These are phyloP conservation scores for Salvia rosmarinus DNA, from an alignment of 257 asterid species.

Conservation along the genomic window DNA sequence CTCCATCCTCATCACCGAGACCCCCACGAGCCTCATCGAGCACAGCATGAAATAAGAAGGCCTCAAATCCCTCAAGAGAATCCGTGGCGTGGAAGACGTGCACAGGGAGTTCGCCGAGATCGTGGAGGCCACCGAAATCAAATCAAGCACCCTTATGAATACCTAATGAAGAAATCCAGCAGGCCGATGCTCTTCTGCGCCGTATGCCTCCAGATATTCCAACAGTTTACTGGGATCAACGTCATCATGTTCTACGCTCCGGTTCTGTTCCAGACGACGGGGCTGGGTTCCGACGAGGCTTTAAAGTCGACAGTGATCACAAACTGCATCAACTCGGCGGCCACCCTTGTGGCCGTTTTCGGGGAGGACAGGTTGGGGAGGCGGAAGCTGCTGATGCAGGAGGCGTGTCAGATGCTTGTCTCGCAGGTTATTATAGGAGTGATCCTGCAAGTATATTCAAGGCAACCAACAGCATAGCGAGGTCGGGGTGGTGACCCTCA, in stretches of 20 bases:
- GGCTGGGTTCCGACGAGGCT: conserved; percentile 48
- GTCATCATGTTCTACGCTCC: conserved; percentile 64
- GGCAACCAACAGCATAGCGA: conserved; percentile 29
- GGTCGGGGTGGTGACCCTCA: conserved; percentile 1
- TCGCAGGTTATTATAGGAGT: conserved; percentile 42
- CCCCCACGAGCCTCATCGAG: conserved; percentile 63
- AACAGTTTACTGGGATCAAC: conserved; percentile 63
- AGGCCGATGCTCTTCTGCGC: conserved; percentile 34
- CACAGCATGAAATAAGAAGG: conserved; percentile 43
- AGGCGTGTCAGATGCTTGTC: conserved; percentile 50
- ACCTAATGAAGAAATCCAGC: conserved; percentile 41
- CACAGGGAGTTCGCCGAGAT: conserved; percentile 47
- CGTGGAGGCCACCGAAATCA: conserved; percentile 33
- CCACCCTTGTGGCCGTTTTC: conserved; percentile 48
- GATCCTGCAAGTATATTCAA: conserved; percentile 26
- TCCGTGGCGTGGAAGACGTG: conserved; percentile 48
- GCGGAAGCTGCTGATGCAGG: conserved; percentile 44
- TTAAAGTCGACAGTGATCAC: conserved; percentile 56
- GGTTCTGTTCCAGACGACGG: conserved; percentile 56
- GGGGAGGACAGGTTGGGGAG: conserved; percentile 51
- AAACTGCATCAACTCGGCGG: conserved; percentile 36
- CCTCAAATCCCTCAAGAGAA: conserved; percentile 32
- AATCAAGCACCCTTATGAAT: conserved; percentile 41
- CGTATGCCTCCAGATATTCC: conserved; percentile 45
- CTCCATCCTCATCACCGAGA: conserved; percentile 52